Evolutionary conservation across 1,139 yeast genomes (phyloP), one percentile per base, ranked within the genome.

Genomic region (Protomyces arabidopsidicola): DNA sequence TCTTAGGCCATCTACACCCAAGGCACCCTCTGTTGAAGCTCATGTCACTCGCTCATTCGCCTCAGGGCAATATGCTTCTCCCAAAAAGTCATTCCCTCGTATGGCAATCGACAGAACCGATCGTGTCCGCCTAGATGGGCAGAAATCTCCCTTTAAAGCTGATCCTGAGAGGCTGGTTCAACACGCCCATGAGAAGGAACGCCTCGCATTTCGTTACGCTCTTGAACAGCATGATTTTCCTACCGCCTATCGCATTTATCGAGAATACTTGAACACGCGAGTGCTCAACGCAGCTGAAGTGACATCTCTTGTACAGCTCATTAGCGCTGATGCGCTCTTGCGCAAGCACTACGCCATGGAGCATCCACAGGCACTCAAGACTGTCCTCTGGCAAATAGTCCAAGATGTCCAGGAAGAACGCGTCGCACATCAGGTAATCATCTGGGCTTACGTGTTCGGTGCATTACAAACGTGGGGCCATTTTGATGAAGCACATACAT

Each of bases 261-360:
- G 53, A 10, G 62, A 58, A 16, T 56, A 58, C 16, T 3, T 48
- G 18, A 56, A 42, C 6, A 10, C 45, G 42, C 62, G 52, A 1
- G 52, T 58, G 5, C 53, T 58, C 22, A 35, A 45, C 24, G 62
- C 56, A 4, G 55, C 56, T 31, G 62, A 58, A 34, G 56, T 58
- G 31, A 58, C 62, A 4, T 58, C 62, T 10, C 56, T 58, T 18
- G 45, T 58, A 39, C 62, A 58, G n/a, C 36, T 58, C 42, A 58
- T 58, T 14, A 39, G 56, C 10, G 62, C 62, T 5, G 62, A 58
- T 58, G 62, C 62, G 9, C 52, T 51, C 22, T 22, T 58, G n/a
- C 55, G 62, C 34, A 14, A 18, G n/a, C 53, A 51, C 42, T 35
- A 52, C 31, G 31, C 52, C 6, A n/a, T 45, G n/a, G 62, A 58